Evolutionary conservation across 2,329 filamentous ascomycete species (phyloP), one percentile per base, ranked within the genome.

Genomic region (Madurella mycetomatis): DNA sequence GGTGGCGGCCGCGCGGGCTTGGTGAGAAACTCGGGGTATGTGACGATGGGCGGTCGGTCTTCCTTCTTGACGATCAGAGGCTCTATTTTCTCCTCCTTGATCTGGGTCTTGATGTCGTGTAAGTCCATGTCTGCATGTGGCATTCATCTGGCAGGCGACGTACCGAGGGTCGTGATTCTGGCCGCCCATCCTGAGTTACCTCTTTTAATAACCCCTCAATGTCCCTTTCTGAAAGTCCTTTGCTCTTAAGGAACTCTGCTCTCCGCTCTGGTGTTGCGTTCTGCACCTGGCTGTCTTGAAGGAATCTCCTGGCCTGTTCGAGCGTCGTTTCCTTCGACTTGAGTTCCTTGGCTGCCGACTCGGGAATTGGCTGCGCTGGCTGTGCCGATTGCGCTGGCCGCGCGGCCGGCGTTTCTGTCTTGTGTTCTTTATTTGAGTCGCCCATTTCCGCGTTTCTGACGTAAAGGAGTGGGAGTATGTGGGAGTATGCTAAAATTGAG

Each of bases 281-380:
- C 55, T 80, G 83, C 54, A 96, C 88, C 17, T 79, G 76, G 8
- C 88, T 83, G 56, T 95, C 86, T 48, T 88, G 76, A 4, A 96
- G 79, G 66, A 96, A 96, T 50, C 77, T 81, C 42, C 80, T 78
- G 30, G 91, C 90, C 66, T 90, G 83, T 15, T 90, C 83, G 37
- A 88, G 41, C 5, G 50, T 59, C 51, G 30, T 64, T 67, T 42
- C 57, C 42, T 19, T 54, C 9, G 50, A 49, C 4, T 51, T 53
- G 34, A 32, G 37, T 12, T 25, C 32, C 34, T 51, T 37, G 17
- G 49, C 15, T 12, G 37, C 44, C 19, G 42, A 15, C 34, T 56
- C 50, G 49, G 51, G n/a, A 11, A 43, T 44, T 15, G 49, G 30
- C 17, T 55, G 48, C 49, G 41, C 37, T 31, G 34, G 9, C 34